Base-by-base conservation (phyloP, 208 protist genomes). In the Herpetomonas samuelpessoai region DNA sequence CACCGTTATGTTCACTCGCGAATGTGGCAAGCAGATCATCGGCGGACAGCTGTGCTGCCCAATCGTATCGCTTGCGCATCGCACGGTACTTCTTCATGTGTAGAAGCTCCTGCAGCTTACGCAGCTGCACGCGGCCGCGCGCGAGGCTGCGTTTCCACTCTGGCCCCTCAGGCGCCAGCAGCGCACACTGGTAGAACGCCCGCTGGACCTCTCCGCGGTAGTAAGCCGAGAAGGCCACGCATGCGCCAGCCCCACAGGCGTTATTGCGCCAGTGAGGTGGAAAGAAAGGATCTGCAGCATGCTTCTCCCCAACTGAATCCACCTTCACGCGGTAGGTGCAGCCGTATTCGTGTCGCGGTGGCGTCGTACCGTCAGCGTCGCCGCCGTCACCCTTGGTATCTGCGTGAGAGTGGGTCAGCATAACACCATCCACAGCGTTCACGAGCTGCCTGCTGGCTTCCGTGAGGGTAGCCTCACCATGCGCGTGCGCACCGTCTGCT, bases 71-170 rank as follows among this genome's bases (percentile, higher is more conserved):
- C 49, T 92, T 92, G 28, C 78, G 24, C 55, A 92, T 75, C 3
- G 78, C 80, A 21, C 86, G 81, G 39, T 81, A 92, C 57, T 85
- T 86, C 52, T 70, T 70, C 16, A 92, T 64, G 51, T 65, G 52
- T 46, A 88, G 49, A 12, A 85, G 50, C 30, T 81, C 69, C 19
- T 89, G 65, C 18, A 89, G 50, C 12, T 76, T 53, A 3, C 76
- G 74, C 48, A 86, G 57, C 31, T 81, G 61, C 30, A 72, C 77
- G 14, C 86, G 79, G 1, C 86, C 86, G 21, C 72, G 67, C 1
- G 86, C 86, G 19, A 92, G 71, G 25, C 76, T 69, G 27, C 70
- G 76, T 53, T 78, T 79, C 68, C 74, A 88, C 68, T 82, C 81
- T 16, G 62, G 28, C 53, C 66, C 63, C 10, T 68, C 78, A 2